phyloP scores from a whole-genome alignment of 2,329 filamentous ascomycete species.

The Hirsutella minnesotensis region DNA sequence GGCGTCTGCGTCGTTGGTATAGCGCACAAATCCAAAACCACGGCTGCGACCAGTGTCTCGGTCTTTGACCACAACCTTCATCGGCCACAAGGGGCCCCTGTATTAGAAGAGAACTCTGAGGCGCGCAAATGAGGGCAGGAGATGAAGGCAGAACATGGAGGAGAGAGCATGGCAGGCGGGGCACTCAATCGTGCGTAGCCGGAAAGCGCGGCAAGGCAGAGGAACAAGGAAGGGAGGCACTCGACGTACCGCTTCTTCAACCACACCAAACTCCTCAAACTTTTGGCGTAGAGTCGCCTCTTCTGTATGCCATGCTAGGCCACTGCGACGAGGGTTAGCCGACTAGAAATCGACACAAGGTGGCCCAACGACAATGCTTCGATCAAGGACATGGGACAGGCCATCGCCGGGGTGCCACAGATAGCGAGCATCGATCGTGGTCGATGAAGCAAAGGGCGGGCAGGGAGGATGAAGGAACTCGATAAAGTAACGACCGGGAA shows the following conservation, averaged over 20 bases:
- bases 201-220: neutral
- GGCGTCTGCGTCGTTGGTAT: constrained; percentile 63
- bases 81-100: neutral
- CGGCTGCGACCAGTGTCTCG: constrained; percentile 93
- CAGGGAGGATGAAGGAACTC: neutral
- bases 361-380: neutral
- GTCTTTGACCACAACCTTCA: constrained; percentile 91
- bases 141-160: neutral
- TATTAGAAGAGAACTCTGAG: constrained; percentile 8
- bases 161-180: neutral
- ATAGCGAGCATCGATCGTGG: constrained; percentile 1
- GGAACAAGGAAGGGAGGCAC: constrained; percentile 1
- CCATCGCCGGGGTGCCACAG: neutral
- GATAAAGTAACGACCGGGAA: neutral
- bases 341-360: no score
- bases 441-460: constrained; percentile 2
- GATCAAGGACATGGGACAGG: neutral
- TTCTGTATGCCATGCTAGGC: constrained; percentile 97
- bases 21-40: constrained; percentile 95
- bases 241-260: constrained; percentile 86
- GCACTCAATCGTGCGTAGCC: neutral
- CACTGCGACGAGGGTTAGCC: constrained; percentile 39
- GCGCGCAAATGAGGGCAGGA: constrained; percentile 1
- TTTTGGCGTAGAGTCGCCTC: constrained; percentile 77
- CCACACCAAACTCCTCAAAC: constrained; percentile 81